These are phyloP conservation scores for Alternaria solani DNA, from an alignment of 2,329 filamentous ascomycete species.

Conservation along the genomic window DNA sequence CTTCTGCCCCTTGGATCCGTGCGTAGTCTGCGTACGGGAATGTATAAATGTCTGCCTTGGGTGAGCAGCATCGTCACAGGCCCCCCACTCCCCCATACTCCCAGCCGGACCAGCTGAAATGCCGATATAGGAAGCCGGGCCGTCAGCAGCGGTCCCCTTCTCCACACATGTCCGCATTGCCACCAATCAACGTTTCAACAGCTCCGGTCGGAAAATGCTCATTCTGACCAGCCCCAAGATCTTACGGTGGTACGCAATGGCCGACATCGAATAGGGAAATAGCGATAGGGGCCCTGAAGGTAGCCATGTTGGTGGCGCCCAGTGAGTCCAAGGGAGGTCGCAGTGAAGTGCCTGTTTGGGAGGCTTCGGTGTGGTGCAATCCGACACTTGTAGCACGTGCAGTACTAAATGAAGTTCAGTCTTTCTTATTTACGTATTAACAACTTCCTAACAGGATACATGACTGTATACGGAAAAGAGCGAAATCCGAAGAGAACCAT, in stretches of 20 bases:
- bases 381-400: not conserved
- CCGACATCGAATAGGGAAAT: not conserved
- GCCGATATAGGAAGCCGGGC: slow-evolving; percentile 12
- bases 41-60: not conserved
- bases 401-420: not conserved
- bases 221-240: slow-evolving; percentile 1
- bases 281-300: not conserved
- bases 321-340: not conserved
- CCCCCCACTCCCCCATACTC: not conserved
- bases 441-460: not conserved
- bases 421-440: not conserved
- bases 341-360: not conserved
- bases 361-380: not conserved
- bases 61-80: not conserved
- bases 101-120: not conserved
- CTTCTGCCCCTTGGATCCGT: not conserved
- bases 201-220: slow-evolving; percentile 5
- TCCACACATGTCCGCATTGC: slow-evolving; percentile 3
- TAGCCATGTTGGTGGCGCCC: not conserved
- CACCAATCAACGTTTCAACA: slow-evolving; percentile 12
- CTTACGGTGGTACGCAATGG: not conserved
- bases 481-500: not conserved
- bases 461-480: not conserved
- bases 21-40: not conserved
- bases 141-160: slow-evolving; percentile 16